Percentiles rank a stretch among this genome's conserved stretches.
phyloP scores from a whole-genome alignment of 495 filamentous ascomycete genomes.

The Aspergillus heteromorphus region DNA sequence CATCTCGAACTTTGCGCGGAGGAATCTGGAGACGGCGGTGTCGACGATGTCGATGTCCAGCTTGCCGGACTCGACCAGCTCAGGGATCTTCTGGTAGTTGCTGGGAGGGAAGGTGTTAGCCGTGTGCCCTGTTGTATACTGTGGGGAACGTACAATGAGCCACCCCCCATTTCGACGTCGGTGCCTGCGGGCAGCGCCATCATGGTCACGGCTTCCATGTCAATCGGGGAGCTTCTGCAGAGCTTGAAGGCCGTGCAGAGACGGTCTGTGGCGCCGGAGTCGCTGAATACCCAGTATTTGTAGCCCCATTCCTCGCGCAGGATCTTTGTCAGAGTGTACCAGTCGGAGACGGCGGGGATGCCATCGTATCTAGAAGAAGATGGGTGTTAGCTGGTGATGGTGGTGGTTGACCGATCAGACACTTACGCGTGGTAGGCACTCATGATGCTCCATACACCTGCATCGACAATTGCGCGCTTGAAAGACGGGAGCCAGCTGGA shows the following conservation, averaged over 20 bases:
- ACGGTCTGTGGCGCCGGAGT: constrained; percentile 63
- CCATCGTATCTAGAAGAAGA: constrained; percentile 48
- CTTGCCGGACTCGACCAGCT: constrained; percentile 54
- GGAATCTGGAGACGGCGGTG: constrained; percentile 57
- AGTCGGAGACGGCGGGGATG: constrained; percentile 55
- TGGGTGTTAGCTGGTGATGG: background rate
- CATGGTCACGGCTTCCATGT: constrained; percentile 52
- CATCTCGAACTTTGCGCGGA: constrained; percentile 59
- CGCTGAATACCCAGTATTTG: constrained; percentile 55
- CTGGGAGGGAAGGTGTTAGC: constrained; percentile 14
- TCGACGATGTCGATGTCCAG: constrained; percentile 52
- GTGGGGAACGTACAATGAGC: constrained; percentile 44
- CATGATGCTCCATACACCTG: constrained; percentile 61
- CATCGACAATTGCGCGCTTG: constrained; percentile 64
- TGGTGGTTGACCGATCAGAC: background rate
- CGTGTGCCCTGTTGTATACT: background rate
- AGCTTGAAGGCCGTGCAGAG: constrained; percentile 58
- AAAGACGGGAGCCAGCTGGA: constrained; percentile 56
- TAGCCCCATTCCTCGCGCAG: constrained; percentile 65
- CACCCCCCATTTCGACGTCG: constrained; percentile 73
- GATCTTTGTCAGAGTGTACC: constrained; percentile 59
- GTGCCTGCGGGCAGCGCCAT: constrained; percentile 60
- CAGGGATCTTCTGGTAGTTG: constrained; percentile 60
- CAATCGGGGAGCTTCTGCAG: constrained; percentile 52
- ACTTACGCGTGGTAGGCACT: constrained; percentile 57